Evolutionary conservation across 768 basidiomycete genomes (phyloP), one percentile per base, ranked within the genome.

Genomic region (Pisolithus albus): DNA sequence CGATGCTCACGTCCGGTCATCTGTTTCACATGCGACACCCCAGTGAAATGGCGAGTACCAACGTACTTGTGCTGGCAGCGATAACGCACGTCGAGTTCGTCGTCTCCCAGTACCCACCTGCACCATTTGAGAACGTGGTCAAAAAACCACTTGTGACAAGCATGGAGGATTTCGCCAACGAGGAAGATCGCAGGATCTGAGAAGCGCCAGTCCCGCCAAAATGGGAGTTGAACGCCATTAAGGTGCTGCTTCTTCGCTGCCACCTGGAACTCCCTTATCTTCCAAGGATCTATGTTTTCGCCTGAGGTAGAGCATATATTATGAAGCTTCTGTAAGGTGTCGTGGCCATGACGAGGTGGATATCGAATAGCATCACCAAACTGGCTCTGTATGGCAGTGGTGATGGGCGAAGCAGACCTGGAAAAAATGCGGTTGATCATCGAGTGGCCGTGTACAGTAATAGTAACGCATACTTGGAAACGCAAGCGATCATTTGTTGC

Each of bases 1-100:
- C 64, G 53, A 46, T 75, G 70, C 24, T 74, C 71, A 1, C 63
- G 48, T 1, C 73, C 72, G 7, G 75, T 74, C 21, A 72, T 68
- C 50, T 76, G 74, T 26, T 74, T 73, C 26, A 76, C 40, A 24
- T 5, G 7, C 61, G 57, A 6, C 66, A 72, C 7, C 75, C 67
- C 61, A 8, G 58, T 52, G 47, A 75, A 77, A 24, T 74, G 72
- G n/a, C 64, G 54, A 46, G 61, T 65, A 11, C 70, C 70, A 7
- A 57, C 16, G 1, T 13, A 16, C 34, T 51, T 55, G 48, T 60
- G 56, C 0, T 53, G 50, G 30, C 24, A 47, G n/a, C 43, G 1
- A 28, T 16, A 59, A 0, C 11, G 45, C 1, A n/a, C 18, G 36
- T 59, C 48, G 1, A 56, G 6, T 6, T 50, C 39, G 2, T 54